A percentile compares a stretch with the other conserved stretches of the same genome.
Evolutionary conservation across 2,329 filamentous ascomycete species (phyloP).

Genomic region (Penicillium sp.): DNA sequence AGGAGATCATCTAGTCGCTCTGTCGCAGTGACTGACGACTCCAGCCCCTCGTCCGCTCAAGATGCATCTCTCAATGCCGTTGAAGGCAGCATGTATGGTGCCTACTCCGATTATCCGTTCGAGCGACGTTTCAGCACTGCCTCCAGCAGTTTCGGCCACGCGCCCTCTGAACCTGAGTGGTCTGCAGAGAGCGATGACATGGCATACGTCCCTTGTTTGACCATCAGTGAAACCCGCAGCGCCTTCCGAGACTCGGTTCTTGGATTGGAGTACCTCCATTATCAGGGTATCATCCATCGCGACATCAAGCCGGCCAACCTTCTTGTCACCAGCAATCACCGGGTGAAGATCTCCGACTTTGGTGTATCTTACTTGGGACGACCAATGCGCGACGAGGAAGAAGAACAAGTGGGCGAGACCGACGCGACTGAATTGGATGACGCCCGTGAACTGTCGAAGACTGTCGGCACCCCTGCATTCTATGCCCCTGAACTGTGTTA

Average conservation of each 20-base stretch:
- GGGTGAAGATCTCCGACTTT: slow-evolving; percentile 98
- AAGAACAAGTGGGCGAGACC: slow-evolving; percentile 75
- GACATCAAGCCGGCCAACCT: slow-evolving; percentile 91
- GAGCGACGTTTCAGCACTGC: slow-evolving; percentile 78
- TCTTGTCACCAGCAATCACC: slow-evolving; percentile 78
- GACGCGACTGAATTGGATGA: slow-evolving; percentile 88
- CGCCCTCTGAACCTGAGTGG: slow-evolving; percentile 48
- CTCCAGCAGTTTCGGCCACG: slow-evolving; percentile 60
- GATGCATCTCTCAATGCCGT: slow-evolving; percentile 55
- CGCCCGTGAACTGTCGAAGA: slow-evolving; percentile 95
- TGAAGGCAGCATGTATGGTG: slow-evolving; percentile 76
- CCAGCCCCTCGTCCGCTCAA: slow-evolving; percentile 51
- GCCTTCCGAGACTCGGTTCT: slow-evolving; percentile 92
- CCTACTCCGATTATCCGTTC: slow-evolving; percentile 64
- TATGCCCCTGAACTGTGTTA: slow-evolving; percentile 96
- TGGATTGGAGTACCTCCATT: slow-evolving; percentile 90
- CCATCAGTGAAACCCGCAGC: slow-evolving; percentile 75
- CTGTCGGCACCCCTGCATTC: slow-evolving; percentile 94
- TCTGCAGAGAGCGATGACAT: slow-evolving; percentile 72
- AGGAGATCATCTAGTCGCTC: slow-evolving; percentile 38
- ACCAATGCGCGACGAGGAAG: slow-evolving; percentile 79
- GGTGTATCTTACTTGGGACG: slow-evolving; percentile 96
- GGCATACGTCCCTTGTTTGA: slow-evolving; percentile 91
- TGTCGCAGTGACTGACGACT: slow-evolving; percentile 49
- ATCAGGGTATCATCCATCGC: slow-evolving; percentile 79